These are phyloP conservation scores for Spatholobus suberectus DNA, from an alignment of 306 rosid species.

Conservation along the genomic window DNA sequence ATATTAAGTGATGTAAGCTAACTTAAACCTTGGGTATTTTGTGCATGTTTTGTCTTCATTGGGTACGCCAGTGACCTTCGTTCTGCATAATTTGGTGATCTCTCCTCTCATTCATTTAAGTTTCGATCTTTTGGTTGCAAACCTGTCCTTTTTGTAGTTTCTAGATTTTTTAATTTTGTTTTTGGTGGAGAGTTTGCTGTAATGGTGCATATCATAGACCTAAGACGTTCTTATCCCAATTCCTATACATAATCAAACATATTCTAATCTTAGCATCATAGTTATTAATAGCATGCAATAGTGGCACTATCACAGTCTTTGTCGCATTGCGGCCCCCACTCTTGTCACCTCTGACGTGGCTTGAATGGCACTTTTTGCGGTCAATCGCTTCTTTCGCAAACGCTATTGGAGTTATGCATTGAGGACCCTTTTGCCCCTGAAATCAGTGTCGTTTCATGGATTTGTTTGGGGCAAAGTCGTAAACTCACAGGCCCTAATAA, in stretches of 20 bases:
- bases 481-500: too few relatives aligned
- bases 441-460: too few relatives aligned
- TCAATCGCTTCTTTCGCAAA: too few relatives aligned
- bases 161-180: background rate
- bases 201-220: conserved; percentile 5
- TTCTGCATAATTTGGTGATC: conserved; percentile 26
- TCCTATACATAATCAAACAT: background rate
- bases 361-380: background rate
- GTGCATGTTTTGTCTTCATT: conserved; percentile 37
- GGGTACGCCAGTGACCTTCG: conserved; percentile 21
- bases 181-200: background rate
- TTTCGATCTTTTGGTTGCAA: conserved; percentile 2
- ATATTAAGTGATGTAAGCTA: conserved; percentile 86
- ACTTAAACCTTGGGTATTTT: conserved; percentile 32
- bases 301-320: background rate
- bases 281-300: background rate
- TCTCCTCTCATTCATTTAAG: conserved; percentile 18
- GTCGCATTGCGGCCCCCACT: background rate
- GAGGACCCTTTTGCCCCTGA: too few relatives aligned
- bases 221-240: background rate
- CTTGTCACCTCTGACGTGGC: background rate
- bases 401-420: too few relatives aligned
- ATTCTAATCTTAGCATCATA: conserved; percentile 1
- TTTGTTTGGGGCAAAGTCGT: too few relatives aligned
- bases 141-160: background rate